Base-by-base conservation (phyloP, 2,329 filamentous ascomycete species). In the Fonsecaea pugnacius region DNA sequence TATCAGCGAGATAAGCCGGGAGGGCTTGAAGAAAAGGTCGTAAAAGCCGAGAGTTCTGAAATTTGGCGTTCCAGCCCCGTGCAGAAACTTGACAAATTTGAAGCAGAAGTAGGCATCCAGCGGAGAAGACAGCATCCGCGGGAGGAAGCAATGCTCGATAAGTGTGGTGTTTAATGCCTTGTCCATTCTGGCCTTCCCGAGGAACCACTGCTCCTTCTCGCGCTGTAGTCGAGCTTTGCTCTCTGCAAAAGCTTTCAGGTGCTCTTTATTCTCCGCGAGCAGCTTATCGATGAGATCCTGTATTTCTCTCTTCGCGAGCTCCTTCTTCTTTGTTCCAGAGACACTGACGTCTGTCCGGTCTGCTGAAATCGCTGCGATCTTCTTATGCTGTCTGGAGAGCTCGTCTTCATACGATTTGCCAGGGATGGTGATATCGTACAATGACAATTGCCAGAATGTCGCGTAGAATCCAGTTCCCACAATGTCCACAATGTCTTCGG, bases 141-240 rank as follows among this genome's bases (percentile, higher is more conserved):
- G 95, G n/a, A 98, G 78, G 70, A 99, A 88, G 74, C 95, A 99
- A 71, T 96, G 89, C 76, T 98, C 92, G 9, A 99, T 84, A 18
- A 99, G 79, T 3, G 86, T 84, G 71, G 92, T 87, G 58, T 94
- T 91, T 4, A 96, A 82, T 7, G 80, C 81, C 63, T 90, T 87
- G 43, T 84, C 79, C 71, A 88, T 90, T 24, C 84, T 80, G 65
- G 85, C 84, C 68, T 87, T 83, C 9, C 85, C 83, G 4, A 84
- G 79, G 74, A 98, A 97, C 87, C 93, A 97, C 61, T 84, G 78
- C 69, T 87, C 82, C 74, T 93, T 92, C 72, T 94, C 91, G 68
- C 88, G 88, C 59, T 86, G 86, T 52, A 98, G 79, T 69, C 90
- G 86, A 58, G 86, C 81, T 70, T 88, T 87, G 69, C 87, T 89